Evolutionary conservation across 768 basidiomycete genomes (phyloP), one percentile per base, ranked within the genome.

Genomic region (Mycena capillaripes): DNA sequence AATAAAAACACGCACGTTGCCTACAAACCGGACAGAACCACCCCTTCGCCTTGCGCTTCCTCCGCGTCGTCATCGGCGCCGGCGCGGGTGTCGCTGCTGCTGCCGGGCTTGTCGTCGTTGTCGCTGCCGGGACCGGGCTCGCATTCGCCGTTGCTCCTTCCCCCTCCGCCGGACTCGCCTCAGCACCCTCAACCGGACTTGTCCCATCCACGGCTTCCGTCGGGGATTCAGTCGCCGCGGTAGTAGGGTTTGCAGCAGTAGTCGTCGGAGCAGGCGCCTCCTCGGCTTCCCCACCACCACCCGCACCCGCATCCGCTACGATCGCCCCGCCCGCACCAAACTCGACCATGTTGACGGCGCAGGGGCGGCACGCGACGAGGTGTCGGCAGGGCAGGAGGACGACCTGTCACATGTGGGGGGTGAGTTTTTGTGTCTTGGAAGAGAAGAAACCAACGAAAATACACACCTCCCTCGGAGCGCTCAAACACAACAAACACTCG

Each of bases 1-100:
- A 10, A 38, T 16, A 36, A 42, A 7, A 30, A 29, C 11, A 88
- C 95, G 81, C 79, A 97, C 95, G 96, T 87, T 97, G 96, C 75
- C 97, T 89, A 81, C 97, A 97, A 58, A 98, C 95, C 32, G 97
- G 97, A 80, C 97, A 98, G 88, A 94, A 95, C 97, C 97, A 98
- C 7, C 97, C 97, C 82, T 98, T 98, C 0, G 95, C 94, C 84
- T 95, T 97, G 76, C 96, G 88, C 86, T 96, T 97, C 79, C 96
- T 86, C 71, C 95, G 87, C 6, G 88, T 81, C 67, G 85, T 81
- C 34, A 82, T 65, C 4, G 79, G 65, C 10, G 76, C 30, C 29
- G 76, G 53, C 1, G 61, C 30, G 1, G 62, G 29, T 8, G 62
- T 23, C 40, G 66, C 30, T 3, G 53, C n/a, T 25, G 79, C 72